These are phyloP conservation scores for Fusarium sacchari DNA, from an alignment of 2,329 filamentous ascomycete genomes.

Conservation along the genomic window DNA sequence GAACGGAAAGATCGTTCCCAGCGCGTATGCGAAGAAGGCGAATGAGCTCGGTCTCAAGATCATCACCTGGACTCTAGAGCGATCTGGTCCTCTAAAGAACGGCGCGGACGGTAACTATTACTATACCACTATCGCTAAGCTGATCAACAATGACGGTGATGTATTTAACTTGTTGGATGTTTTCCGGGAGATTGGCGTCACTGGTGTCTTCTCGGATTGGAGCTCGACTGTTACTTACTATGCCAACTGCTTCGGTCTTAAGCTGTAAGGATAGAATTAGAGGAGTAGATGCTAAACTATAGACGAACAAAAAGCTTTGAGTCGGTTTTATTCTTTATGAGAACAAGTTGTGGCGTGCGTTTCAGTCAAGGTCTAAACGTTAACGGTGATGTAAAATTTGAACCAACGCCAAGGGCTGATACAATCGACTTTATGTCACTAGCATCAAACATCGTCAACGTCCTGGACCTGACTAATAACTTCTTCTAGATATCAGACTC, in stretches of 20 bases:
- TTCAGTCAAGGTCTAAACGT: neutral
- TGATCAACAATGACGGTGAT: constrained; percentile 71
- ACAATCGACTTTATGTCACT: rapidly evolving
- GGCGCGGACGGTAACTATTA: constrained; percentile 63
- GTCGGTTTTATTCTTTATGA: neutral
- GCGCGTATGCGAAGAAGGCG: constrained; percentile 68
- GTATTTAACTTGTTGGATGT: constrained; percentile 74
- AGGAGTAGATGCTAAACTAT: neutral
- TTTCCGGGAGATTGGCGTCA: constrained; percentile 68
- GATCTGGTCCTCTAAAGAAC: constrained; percentile 67
- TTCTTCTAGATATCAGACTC: neutral
- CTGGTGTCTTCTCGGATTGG: constrained; percentile 76
- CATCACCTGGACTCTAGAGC: constrained; percentile 75
- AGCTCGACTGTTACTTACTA: constrained; percentile 75
- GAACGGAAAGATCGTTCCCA: constrained; percentile 68
- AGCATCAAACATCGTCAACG: rapidly evolving
- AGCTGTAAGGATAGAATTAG: neutral
- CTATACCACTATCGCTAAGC: constrained; percentile 64
- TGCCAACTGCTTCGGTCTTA: constrained; percentile 71
- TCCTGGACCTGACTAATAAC: rapidly evolving
- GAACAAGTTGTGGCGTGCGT: no score
- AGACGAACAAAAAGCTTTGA: neutral
- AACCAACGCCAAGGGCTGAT: neutral
- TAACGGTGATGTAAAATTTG: neutral
- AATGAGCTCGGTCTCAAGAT: constrained; percentile 71